Evolutionary conservation across 306 rosid genomes (phyloP).

Genomic region (Ammopiptanthus mongolicus): DNA sequence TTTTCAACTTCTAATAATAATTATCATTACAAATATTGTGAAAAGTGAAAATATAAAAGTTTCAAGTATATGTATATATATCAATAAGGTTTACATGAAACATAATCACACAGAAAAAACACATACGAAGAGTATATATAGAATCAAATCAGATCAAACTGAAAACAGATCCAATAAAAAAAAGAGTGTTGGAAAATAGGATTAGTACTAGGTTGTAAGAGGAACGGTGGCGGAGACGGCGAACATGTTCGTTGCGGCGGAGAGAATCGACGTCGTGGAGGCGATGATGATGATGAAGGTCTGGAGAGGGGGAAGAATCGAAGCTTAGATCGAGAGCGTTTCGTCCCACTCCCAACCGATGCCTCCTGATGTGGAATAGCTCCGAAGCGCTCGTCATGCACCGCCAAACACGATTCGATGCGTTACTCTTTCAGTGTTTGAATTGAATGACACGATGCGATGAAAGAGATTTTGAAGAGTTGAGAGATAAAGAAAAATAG

Average conservation of each 20-base stretch:
- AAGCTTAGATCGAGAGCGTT: slow-evolving; percentile 29
- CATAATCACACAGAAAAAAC: too few species aligned
- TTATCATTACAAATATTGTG: background rate
- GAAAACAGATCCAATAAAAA: background rate
- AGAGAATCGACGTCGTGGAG: slow-evolving; percentile 44
- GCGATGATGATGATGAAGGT: slow-evolving; percentile 14
- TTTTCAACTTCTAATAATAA: background rate
- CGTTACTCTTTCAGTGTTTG: background rate
- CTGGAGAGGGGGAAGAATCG: slow-evolving; percentile 23
- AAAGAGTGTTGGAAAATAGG: background rate
- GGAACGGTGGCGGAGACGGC: slow-evolving; percentile 40
- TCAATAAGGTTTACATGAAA: too few species aligned
- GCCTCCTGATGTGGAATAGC: slow-evolving; percentile 64
- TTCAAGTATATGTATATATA: too few species aligned
- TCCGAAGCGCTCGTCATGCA: slow-evolving; percentile 98
- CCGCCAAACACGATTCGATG: background rate
- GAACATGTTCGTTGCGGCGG: slow-evolving; percentile 40
- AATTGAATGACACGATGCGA: background rate
- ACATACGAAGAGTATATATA: background rate
- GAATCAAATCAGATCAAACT: background rate
- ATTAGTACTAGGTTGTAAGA: slow-evolving; percentile 25
- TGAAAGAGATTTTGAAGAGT: background rate
- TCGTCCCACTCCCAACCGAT: slow-evolving; percentile 70
- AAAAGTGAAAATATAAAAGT: background rate
- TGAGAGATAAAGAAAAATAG: background rate